Percentiles rank a stretch among this genome's conserved stretches.
phyloP scores from a whole-genome alignment of 305 asterid genomes.

The Andrographis paniculata region DNA sequence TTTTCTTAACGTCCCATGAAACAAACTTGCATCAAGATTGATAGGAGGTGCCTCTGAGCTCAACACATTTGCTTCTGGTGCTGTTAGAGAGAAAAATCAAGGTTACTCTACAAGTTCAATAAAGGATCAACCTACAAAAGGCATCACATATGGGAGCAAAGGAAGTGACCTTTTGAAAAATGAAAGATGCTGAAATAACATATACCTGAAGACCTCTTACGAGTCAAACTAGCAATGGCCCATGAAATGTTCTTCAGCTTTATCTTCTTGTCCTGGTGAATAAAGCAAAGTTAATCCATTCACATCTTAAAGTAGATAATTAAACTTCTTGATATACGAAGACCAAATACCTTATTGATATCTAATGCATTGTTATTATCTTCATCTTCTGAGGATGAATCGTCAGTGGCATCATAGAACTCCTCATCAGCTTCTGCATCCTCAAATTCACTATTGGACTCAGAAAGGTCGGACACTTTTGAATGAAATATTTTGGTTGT shows the following conservation, averaged over 20 bases:
- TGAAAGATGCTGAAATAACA: constrained; percentile 18
- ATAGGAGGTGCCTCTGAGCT: constrained; percentile 41
- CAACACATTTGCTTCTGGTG: constrained; percentile 47
- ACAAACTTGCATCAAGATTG: constrained; percentile 43
- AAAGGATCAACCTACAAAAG: constrained; percentile 9
- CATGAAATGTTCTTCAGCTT: constrained; percentile 82
- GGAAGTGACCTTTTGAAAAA: constrained; percentile 12
- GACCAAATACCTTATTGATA: constrained; percentile 28
- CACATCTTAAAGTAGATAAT: constrained; percentile 9
- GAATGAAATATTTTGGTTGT: constrained; percentile 46
- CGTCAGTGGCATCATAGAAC: constrained; percentile 84
- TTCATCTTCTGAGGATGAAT: constrained; percentile 69
- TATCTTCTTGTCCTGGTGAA: constrained; percentile 51
- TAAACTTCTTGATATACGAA: constrained; percentile 6
- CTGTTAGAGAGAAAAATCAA: constrained; percentile 28
- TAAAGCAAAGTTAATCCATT: constrained; percentile 8
- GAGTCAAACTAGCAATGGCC: constrained; percentile 69
- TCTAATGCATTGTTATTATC: constrained; percentile 49
- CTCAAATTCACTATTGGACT: constrained; percentile 48
- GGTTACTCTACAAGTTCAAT: constrained; percentile 13
- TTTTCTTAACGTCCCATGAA: constrained; percentile 71
- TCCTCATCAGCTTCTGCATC: constrained; percentile 67
- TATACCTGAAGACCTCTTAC: constrained; percentile 52
- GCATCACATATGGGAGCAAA: constrained; percentile 15
- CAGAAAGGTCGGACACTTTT: constrained; percentile 46